A percentile compares a stretch with the other conserved stretches of the same genome.
Conservation (phyloP, 2,329 filamentous ascomycete genomes). For the Talaromyces atroroseus region DNA sequence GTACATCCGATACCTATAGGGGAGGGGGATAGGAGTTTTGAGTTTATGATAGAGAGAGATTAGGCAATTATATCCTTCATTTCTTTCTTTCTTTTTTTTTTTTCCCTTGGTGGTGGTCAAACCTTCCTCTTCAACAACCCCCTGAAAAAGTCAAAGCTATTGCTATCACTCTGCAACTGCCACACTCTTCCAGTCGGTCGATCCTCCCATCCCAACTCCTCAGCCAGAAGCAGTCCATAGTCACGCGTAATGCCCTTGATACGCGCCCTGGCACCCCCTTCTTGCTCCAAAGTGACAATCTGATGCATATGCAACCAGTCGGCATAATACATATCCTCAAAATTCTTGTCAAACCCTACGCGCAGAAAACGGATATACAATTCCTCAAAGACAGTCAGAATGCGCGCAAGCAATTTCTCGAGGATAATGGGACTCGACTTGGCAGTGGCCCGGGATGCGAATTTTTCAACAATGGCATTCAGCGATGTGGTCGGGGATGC, state of each 20-base stretch:
- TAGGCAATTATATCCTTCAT: neutral
- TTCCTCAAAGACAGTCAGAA: slow-evolving; percentile 71
- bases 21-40: slow-evolving; percentile 43
- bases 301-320: slow-evolving; percentile 82
- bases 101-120: neutral
- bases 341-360: slow-evolving; percentile 64
- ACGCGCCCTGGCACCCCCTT: slow-evolving; percentile 66
- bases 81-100: neutral
- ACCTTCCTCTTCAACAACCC: slow-evolving; percentile 78
- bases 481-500: slow-evolving; percentile 80
- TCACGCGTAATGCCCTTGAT: slow-evolving; percentile 87
- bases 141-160: slow-evolving; percentile 96
- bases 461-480: slow-evolving; percentile 58
- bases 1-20: slow-evolving; percentile 43
- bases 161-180: slow-evolving; percentile 89
- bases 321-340: slow-evolving; percentile 73
- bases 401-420: slow-evolving; percentile 75
- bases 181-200: slow-evolving; percentile 70
- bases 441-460: slow-evolving; percentile 31
- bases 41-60: slow-evolving; percentile 26
- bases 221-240: slow-evolving; percentile 79
- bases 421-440: slow-evolving; percentile 55
- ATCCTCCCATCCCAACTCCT: slow-evolving; percentile 72
- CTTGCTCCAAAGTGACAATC: slow-evolving; percentile 69
- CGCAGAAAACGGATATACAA: slow-evolving; percentile 70